A percentile compares a stretch with the other conserved stretches of the same genome.
phyloP scores from a whole-genome alignment of 176 grass and related monocot genomes.

The Musa schizocarpa region DNA sequence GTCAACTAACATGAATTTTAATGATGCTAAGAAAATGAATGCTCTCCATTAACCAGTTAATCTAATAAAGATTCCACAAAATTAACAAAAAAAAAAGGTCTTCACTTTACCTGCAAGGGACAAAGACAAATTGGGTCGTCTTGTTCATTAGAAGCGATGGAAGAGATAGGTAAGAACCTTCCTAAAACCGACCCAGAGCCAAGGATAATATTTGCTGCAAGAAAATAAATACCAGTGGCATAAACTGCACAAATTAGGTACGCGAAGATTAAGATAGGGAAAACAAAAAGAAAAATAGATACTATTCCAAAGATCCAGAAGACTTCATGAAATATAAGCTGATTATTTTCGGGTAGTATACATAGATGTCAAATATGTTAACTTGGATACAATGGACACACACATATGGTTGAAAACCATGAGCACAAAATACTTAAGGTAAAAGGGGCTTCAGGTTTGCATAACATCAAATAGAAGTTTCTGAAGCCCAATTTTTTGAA shows the following conservation, averaged over 20 bases:
- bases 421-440: too few relatives aligned
- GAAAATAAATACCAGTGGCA: background rate
- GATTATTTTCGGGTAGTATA: too few relatives aligned
- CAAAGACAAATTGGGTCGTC: slow-evolving; percentile 31
- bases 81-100: slow-evolving; percentile 2
- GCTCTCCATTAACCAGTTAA: background rate
- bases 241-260: background rate
- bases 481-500: too few relatives aligned
- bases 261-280: background rate
- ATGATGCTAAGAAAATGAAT: background rate
- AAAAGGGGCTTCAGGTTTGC: too few relatives aligned
- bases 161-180: slow-evolving; percentile 35
- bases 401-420: too few relatives aligned
- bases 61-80: slow-evolving; percentile 11
- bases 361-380: too few relatives aligned
- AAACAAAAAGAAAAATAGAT: background rate
- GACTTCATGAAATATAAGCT: too few relatives aligned
- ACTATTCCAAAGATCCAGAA: too few relatives aligned
- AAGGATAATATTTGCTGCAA: slow-evolving; percentile 45
- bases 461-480: too few relatives aligned
- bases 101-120: slow-evolving; percentile 38
- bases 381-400: too few relatives aligned
- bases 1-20: slow-evolving; percentile 2
- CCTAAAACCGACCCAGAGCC: slow-evolving; percentile 35
- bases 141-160: slow-evolving; percentile 23